Conservation (phyloP, 805 yeast genomes). For the Lipomyces kockii region DNA sequence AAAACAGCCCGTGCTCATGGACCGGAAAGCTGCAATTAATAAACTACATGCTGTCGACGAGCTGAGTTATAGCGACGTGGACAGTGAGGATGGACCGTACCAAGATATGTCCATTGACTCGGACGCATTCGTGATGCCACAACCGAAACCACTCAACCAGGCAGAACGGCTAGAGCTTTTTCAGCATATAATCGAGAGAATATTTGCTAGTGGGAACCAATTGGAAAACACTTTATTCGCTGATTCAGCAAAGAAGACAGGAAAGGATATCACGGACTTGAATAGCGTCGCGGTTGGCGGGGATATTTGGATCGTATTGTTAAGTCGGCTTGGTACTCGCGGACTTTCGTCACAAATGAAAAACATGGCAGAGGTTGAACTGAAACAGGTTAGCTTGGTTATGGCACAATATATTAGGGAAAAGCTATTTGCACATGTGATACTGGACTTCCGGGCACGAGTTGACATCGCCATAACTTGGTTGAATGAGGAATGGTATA, state of each 20-base stretch:
- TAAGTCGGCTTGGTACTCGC: constrained; percentile 80
- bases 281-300: constrained; percentile 60
- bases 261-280: constrained; percentile 39
- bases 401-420: constrained; percentile 68
- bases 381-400: constrained; percentile 39
- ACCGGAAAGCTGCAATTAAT: neutral
- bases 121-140: constrained; percentile 19
- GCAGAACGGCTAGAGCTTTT: constrained; percentile 64
- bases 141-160: constrained; percentile 49
- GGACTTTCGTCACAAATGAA: constrained; percentile 7
- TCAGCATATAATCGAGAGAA: constrained; percentile 55
- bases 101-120: constrained; percentile 18
- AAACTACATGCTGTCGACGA: constrained; percentile 7
- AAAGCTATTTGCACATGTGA: constrained; percentile 71
- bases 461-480: constrained; percentile 83
- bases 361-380: constrained; percentile 17
- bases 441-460: constrained; percentile 71
- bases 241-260: constrained; percentile 16
- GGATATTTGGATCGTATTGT: constrained; percentile 75
- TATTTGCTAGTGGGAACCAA: constrained; percentile 28
- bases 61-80: constrained; percentile 21
- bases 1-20: constrained; percentile 16
- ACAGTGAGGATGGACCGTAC: constrained; percentile 12
- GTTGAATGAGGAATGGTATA: constrained; percentile 94
- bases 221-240: constrained; percentile 22